Evolutionary conservation across 2,329 filamentous ascomycete genomes (phyloP).

Genomic region (Thielaviopsis musarum): DNA sequence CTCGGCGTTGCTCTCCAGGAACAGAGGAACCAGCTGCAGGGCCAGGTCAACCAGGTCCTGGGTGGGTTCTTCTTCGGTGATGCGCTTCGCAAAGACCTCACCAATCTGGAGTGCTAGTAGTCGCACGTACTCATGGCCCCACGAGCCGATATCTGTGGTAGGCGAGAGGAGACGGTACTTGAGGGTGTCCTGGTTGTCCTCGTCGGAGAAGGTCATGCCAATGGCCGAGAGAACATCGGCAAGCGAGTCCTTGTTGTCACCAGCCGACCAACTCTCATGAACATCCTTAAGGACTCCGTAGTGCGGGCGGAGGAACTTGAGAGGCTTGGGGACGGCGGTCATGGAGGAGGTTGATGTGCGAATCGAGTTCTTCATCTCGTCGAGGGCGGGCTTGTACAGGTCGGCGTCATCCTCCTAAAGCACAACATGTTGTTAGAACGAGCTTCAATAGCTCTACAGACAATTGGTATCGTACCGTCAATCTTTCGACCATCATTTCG

Average conservation of each 20-base stretch:
- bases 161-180: slow-evolving; percentile 87
- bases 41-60: slow-evolving; percentile 77
- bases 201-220: slow-evolving; percentile 97
- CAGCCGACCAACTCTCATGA: slow-evolving; percentile 76
- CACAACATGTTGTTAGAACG: background rate
- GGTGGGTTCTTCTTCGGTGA: slow-evolving; percentile 69
- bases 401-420: slow-evolving; percentile 58
- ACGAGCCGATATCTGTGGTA: slow-evolving; percentile 82
- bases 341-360: slow-evolving; percentile 99
- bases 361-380: slow-evolving; percentile 96
- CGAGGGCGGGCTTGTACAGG: slow-evolving; percentile 81
- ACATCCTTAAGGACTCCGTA: slow-evolving; percentile 77
- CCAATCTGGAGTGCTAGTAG: slow-evolving; percentile 93
- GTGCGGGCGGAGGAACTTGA: slow-evolving; percentile 95
- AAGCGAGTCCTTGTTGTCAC: slow-evolving; percentile 73
- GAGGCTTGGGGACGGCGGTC: slow-evolving; percentile 94
- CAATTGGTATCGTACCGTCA: slow-evolving; percentile 47
- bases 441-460: slow-evolving; percentile 5
- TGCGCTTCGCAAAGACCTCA: slow-evolving; percentile 75
- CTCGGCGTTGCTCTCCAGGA: slow-evolving; percentile 93
- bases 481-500: slow-evolving; percentile 90
- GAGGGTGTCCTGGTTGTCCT: slow-evolving; percentile 86
- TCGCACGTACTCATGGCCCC: slow-evolving; percentile 96
- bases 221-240: slow-evolving; percentile 95
- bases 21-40: slow-evolving; percentile 73